A percentile compares a stretch with the other conserved stretches of the same genome.
Evolutionary conservation across 805 yeast genomes (phyloP).

Genomic region (Debaryomyces castellii): DNA sequence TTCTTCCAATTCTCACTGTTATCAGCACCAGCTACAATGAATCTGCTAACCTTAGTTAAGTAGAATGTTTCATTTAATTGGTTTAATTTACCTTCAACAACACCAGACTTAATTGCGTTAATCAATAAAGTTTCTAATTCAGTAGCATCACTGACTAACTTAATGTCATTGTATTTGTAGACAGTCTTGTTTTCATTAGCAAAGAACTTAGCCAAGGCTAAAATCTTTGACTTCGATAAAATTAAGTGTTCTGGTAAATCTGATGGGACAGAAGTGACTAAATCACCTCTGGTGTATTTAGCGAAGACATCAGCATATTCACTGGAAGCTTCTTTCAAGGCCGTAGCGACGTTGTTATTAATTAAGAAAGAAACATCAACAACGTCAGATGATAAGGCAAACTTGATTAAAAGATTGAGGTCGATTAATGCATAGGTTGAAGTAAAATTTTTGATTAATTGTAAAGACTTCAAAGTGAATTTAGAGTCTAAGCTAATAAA

Average conservation of each 20-base stretch:
- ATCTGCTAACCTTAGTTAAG: conserved; percentile 41
- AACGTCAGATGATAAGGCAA: conserved; percentile 34
- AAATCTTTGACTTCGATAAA: conserved; percentile 36
- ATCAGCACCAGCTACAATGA: conserved; percentile 38
- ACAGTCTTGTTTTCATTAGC: conserved; percentile 24
- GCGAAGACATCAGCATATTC: conserved; percentile 28
- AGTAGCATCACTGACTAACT: conserved; percentile 26
- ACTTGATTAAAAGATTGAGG: conserved; percentile 30
- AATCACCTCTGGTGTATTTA: conserved; percentile 36
- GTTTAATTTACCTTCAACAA: conserved; percentile 45
- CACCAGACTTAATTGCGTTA: conserved; percentile 43
- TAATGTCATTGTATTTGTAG: conserved; percentile 38
- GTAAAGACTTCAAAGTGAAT: conserved; percentile 29
- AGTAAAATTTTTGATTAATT: conserved; percentile 36
- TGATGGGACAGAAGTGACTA: conserved; percentile 19
- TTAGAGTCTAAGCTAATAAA: conserved; percentile 35
- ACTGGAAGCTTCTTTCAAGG: conserved; percentile 23
- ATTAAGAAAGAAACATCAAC: conserved; percentile 44
- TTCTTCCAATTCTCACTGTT: conserved; percentile 35
- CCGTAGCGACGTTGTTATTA: conserved; percentile 38
- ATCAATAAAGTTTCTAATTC: conserved; percentile 42
- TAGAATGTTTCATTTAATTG: conserved; percentile 41
- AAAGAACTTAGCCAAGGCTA: conserved; percentile 40
- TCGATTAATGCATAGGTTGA: conserved; percentile 23
- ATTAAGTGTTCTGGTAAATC: conserved; percentile 23